Evolutionary conservation across 495 filamentous ascomycete genomes (phyloP), one percentile per base, ranked within the genome.

Genomic region (Neurospora discreta): DNA sequence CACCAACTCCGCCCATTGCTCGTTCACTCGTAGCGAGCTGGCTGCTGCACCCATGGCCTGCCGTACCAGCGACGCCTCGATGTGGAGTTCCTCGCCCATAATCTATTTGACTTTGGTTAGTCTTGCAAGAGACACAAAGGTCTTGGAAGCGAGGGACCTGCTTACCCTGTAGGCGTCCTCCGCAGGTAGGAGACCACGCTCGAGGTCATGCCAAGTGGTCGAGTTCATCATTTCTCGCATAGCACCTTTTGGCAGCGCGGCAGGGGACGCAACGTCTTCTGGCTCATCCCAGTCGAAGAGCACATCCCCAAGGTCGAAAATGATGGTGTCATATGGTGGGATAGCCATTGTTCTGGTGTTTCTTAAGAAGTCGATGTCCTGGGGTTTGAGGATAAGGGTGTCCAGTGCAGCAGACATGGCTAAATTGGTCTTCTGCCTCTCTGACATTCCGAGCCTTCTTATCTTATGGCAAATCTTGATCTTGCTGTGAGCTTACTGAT

Each of bases 281-380:
- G 71, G 46, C 46, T 58, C 41, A 52, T 73, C 68, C 71, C 71
- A 73, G 30, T 73, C 40, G n/a, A 73, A 73, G 18, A 73, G 68
- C 11, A 73, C 68, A 18, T 73, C 71, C 6, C 71, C 71, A 1
- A 73, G 33, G 44, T 73, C 71, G 26, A 73, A 73, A 10, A 73
- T 70, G 13, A 73, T 67, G 33, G 68, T 70, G 23, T 73, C 71
- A 30, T 73, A 73, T 20, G 46, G 15, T 15, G 10, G 6, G 1
- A 1, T 26, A 5, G 46, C 23, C 46, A 58, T 58, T 58, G 11
- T 30, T 2, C 5, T 40, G 13, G 1, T 13, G 46, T 26, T 26
- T n/a, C n/a, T n/a, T 58, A 11, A 26, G 5, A 10, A 3, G 2
- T 58, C 46, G 11, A 1, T 58, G 46, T 58, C 46, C 11, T 58